Percentiles rank a stretch among this genome's conserved stretches.
Conservation (phyloP, 331 rosid species). For the Acacia concinna region DNA sequence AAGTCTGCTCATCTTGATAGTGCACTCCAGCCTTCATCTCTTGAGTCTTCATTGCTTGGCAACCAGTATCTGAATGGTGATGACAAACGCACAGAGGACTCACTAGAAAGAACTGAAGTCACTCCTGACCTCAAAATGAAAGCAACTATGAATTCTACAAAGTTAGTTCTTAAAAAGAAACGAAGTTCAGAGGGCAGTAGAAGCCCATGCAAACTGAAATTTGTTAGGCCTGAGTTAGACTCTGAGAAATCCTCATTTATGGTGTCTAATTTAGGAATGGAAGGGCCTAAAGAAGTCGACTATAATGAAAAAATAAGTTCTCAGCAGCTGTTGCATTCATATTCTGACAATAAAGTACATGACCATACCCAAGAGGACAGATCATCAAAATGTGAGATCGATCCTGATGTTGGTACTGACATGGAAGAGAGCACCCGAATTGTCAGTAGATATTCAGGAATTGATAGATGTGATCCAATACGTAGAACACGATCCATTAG, state of each 20-base stretch:
- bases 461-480: slow-evolving; percentile 38
- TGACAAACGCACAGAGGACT: slow-evolving; percentile 30
- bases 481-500: slow-evolving; percentile 57
- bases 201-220: slow-evolving; percentile 43
- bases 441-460: slow-evolving; percentile 30
- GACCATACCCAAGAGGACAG: slow-evolving; percentile 24
- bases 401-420: slow-evolving; percentile 48
- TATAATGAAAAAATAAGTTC: slow-evolving; percentile 28
- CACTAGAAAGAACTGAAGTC: slow-evolving; percentile 40
- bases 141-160: slow-evolving; percentile 50
- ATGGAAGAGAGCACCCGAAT: slow-evolving; percentile 39
- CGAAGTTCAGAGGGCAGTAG: slow-evolving; percentile 33
- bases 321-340: slow-evolving; percentile 21
- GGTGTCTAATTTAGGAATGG: slow-evolving; percentile 31
- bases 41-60: slow-evolving; percentile 31
- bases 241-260: slow-evolving; percentile 36
- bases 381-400: slow-evolving; percentile 35
- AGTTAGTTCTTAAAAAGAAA: slow-evolving; percentile 51
- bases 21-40: slow-evolving; percentile 35
- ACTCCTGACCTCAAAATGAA: slow-evolving; percentile 46
- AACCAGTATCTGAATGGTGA: slow-evolving; percentile 29
- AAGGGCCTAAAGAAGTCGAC: slow-evolving; percentile 33
- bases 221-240: slow-evolving; percentile 38
- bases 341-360: slow-evolving; percentile 31
- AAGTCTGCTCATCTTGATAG: slow-evolving; percentile 38